A percentile compares a stretch with the other conserved stretches of the same genome.
Evolutionary conservation across 2,329 filamentous ascomycete species (phyloP).

Genomic region (Ophiostoma australiae): DNA sequence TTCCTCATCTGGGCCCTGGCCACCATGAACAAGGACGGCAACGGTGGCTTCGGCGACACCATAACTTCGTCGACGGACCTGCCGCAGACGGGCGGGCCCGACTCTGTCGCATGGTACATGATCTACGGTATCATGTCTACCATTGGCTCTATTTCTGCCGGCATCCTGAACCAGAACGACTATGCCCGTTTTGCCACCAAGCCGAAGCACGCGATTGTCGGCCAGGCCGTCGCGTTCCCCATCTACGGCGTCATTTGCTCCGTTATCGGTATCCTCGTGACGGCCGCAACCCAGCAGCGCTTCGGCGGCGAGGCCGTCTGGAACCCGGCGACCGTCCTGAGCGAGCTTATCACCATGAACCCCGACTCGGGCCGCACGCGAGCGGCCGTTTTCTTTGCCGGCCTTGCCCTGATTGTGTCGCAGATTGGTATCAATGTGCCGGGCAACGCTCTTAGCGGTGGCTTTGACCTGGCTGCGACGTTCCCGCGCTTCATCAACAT

Average conservation of each 20-base stretch:
- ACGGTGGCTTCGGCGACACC: conserved; percentile 10
- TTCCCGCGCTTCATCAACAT: conserved; percentile 16
- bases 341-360: neutral
- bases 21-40: conserved; percentile 10
- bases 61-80: neutral
- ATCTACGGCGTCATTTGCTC: conserved; percentile 6
- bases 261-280: conserved; percentile 9
- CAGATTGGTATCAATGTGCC: conserved; percentile 13
- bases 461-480: conserved; percentile 1
- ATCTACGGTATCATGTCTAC: conserved; percentile 2
- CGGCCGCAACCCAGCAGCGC: conserved; percentile 6
- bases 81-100: neutral
- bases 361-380: conserved; percentile 6
- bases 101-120: conserved; percentile 12
- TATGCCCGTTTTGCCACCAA: conserved; percentile 9
- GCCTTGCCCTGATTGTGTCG: conserved; percentile 6
- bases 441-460: conserved; percentile 8
- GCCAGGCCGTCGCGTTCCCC: conserved; percentile 13
- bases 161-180: conserved; percentile 14
- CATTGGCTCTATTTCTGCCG: conserved; percentile 12
- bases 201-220: neutral
- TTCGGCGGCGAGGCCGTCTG: conserved; percentile 14
- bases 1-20: conserved; percentile 10
- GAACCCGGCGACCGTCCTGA: neutral
- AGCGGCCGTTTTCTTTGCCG: conserved; percentile 2